Evolutionary conservation across 2,329 filamentous ascomycete species (phyloP), one percentile per base, ranked within the genome.

Genomic region (Sclerotinia spermophila): DNA sequence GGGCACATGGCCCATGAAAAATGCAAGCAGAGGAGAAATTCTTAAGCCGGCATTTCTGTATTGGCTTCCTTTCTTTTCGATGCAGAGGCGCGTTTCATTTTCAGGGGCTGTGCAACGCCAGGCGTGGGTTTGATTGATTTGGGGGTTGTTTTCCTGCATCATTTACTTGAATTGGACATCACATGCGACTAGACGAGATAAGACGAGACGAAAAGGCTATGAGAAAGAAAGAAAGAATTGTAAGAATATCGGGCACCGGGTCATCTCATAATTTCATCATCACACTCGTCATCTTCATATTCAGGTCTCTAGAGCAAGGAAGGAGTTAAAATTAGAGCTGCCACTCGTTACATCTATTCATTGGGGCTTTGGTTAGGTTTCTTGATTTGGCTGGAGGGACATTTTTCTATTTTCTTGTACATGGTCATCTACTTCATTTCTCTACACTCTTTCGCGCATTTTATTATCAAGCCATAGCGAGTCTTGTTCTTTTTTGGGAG

Each of bases 1-100:
- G 94, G 94, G 19, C 95, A 98, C 79, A 85, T 90, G 75, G 80
- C 87, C 69, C 93, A 97, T 81, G 94, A 97, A 79, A 97, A 97
- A 82, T 98, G 94, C 84, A 97, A 97, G 84, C 89, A 88, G 78
- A 84, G 87, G 77, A 83, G 86, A 74, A 84, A 82, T 74, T 82
- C 81, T 71, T 82, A 76, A 67, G 53, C 35, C 44, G 35, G 27
- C 55, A 15, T 40, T 19, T 21, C 55, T 35, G 42, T 24, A 17
- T 27, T 24, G 59, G 61, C 19, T 13, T 27, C 5, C 27, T 27
- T 38, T 65, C 19, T 27, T 38, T 65, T 51, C 33, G 30, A 35
- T 33, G 30, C 45, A 24, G 19, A n/a, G 42, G 45, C 27, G 35
- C 51, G 21, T 58, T 67, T 67, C 67, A 64, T 62, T 45, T 45